Percentiles rank a stretch among this genome's conserved stretches.
Conservation (phyloP, 192 early-diverging fungal species). For the Chytriomyces sp. region DNA sequence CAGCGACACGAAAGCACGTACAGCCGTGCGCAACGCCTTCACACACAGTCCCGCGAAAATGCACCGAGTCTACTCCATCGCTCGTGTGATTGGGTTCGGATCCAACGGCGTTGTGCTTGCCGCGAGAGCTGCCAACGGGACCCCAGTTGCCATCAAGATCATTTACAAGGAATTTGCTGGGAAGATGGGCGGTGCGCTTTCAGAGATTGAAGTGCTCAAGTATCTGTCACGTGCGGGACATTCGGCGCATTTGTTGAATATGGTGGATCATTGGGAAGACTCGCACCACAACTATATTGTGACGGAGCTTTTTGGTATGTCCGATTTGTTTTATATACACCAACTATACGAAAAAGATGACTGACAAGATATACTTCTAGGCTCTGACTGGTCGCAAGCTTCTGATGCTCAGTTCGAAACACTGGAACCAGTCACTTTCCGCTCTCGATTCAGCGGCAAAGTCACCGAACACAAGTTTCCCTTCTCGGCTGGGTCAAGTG, state of each 20-base stretch:
- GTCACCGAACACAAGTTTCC: not conserved
- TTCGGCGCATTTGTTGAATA: no score
- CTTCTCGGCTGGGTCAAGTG: constrained; percentile 3
- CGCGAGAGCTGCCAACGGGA: not conserved
- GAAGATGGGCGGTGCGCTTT: no score
- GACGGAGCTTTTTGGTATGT: constrained; percentile 15
- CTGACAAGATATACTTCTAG: not conserved
- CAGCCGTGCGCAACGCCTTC: constrained; percentile 14
- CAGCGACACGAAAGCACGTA: constrained; percentile 9
- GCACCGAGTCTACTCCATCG: not conserved
- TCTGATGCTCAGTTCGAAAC: not conserved
- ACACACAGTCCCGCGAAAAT: not conserved
- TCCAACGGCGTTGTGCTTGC: constrained; percentile 38
- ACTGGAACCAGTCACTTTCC: not conserved
- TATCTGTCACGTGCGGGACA: no score
- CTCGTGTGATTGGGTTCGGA: constrained; percentile 29
- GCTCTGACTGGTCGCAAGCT: no score
- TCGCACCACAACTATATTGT: constrained; percentile 15
- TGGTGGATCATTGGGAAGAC: constrained; percentile 9
- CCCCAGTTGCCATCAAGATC: constrained; percentile 36
- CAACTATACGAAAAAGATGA: not conserved
- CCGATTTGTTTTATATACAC: not conserved
- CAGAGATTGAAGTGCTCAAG: no score
- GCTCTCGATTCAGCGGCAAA: not conserved
- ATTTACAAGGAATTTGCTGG: constrained; percentile 22